Conservation (phyloP, 352 stramenopile genomes). For the Phytopythium chamaehyphon region DNA sequence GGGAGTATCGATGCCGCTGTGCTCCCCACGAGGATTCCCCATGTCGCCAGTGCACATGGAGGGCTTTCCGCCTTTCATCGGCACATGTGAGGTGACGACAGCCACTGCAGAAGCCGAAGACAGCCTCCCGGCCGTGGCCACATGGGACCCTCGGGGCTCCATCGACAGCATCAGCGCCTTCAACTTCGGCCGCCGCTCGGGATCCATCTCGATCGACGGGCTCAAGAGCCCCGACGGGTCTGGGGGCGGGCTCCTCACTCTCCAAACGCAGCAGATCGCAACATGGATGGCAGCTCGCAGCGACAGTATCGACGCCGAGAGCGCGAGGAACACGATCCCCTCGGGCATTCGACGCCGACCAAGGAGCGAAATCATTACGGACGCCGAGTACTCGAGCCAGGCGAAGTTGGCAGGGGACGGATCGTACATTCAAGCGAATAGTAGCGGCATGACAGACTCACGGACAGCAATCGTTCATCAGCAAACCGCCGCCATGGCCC, state of each 20-base stretch:
- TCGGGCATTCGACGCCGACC: not conserved
- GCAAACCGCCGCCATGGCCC: not conserved
- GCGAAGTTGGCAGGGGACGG: not conserved
- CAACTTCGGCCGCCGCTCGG: constrained; percentile 16
- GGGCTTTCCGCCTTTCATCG: constrained; percentile 29
- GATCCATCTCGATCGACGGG: not conserved
- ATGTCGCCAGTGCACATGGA: constrained; percentile 37
- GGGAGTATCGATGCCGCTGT: constrained; percentile 2
- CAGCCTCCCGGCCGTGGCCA: constrained; percentile 7
- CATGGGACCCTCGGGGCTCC: constrained; percentile 5
- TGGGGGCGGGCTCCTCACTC: not conserved
- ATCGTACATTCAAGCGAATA: not conserved
- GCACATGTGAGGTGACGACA: constrained; percentile 24
- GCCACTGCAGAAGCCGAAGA: constrained; percentile 40
- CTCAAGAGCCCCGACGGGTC: not conserved
- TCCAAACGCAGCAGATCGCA: not conserved
- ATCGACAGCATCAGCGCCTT: constrained; percentile 9
- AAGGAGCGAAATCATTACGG: constrained; percentile 4
- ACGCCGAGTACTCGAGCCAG: not conserved
- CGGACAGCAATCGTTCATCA: not conserved
- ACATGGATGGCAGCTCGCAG: not conserved
- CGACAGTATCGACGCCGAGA: not conserved
- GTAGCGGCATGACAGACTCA: not conserved
- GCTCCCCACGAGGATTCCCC: constrained; percentile 1
- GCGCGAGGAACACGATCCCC: not conserved